A percentile compares a stretch with the other conserved stretches of the same genome.
These are phyloP conservation scores for Diplodia scrobiculata DNA, from an alignment of 2,329 filamentous ascomycete genomes.

Conservation along the genomic window DNA sequence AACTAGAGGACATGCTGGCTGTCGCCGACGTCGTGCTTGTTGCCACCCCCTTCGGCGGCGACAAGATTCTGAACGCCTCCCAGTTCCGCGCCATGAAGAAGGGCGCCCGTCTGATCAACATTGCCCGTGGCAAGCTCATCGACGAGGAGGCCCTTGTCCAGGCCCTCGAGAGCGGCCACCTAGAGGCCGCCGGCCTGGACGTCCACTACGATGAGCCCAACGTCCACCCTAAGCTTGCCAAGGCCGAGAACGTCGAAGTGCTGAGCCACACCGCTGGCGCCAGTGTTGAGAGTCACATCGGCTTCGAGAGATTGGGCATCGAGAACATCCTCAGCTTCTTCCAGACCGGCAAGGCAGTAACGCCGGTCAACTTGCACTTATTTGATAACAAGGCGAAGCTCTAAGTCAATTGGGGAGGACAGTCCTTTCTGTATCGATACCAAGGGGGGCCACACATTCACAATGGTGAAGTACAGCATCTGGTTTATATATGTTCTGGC, in stretches of 20 bases:
- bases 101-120: conserved; percentile 56
- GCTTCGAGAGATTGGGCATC: conserved; percentile 68
- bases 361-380: conserved; percentile 65
- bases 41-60: conserved; percentile 39
- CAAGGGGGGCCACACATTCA: neutral
- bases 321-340: conserved; percentile 66
- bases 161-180: conserved; percentile 52
- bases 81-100: conserved; percentile 53
- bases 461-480: neutral
- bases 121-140: conserved; percentile 55
- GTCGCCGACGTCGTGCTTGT: conserved; percentile 40
- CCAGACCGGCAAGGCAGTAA: conserved; percentile 55
- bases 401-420: neutral
- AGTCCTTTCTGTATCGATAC: conserved; percentile 16
- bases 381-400: conserved; percentile 42
- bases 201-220: conserved; percentile 57
- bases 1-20: conserved; percentile 38
- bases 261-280: conserved; percentile 70
- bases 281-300: conserved; percentile 66
- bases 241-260: conserved; percentile 56
- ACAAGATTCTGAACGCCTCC: conserved; percentile 38
- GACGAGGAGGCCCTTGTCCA: conserved; percentile 54
- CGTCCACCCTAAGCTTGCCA: conserved; percentile 54
- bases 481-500: neutral
- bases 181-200: conserved; percentile 54